Base-by-base conservation (phyloP, 371 early-diverging fungal species). In the Dichotomocladium elegans region DNA sequence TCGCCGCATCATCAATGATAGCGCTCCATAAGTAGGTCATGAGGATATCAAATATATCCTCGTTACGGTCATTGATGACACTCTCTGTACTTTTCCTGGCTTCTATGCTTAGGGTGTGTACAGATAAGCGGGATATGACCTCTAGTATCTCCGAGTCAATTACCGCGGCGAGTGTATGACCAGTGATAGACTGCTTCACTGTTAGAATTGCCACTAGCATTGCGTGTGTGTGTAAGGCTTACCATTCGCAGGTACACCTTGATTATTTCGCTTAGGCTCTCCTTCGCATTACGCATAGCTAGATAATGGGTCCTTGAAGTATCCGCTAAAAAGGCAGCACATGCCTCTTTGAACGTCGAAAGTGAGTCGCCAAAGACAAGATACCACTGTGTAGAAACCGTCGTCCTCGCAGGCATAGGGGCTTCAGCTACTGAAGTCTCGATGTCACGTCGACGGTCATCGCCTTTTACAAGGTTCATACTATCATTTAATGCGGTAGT, bases 331-430 rank as follows among this genome's bases (percentile, higher is more conserved):
- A 63, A 21, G 3, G 51, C 34, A 10, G 30, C 24, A 34, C 63
- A 59, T 1, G 75, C 60, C 8, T 56, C 31, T 51, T 74, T 60
- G 33, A 71, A 74, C 42, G 61, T 55, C 15, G 55, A 60, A 11
- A 74, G 33, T 2, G 72, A 64, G 50, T 74, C 75, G 8, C 72
- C 75, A 61, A 74, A 74, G 9, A 74, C 66, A 71, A 70, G 69
- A 51, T 71, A 71, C 2, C 69, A 71, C 49, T 74, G 75, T 48
- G 64, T 58, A 12, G 62, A 58, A 41, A 68, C 71, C 15, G 58
- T 33, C 0, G 51, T 57, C 4, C 55, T 48, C 14, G n/a, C n/a
- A n/a, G n/a, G n/a, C n/a, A n/a, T n/a, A n/a, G 45, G 47, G 3
- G 44, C 15, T 17, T 17, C 15, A 26, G 41, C 30, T 17, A n/a